Evolutionary conservation across 2,329 filamentous ascomycete genomes (phyloP), one percentile per base, ranked within the genome.

Genomic region (Blastomyces silverae): DNA sequence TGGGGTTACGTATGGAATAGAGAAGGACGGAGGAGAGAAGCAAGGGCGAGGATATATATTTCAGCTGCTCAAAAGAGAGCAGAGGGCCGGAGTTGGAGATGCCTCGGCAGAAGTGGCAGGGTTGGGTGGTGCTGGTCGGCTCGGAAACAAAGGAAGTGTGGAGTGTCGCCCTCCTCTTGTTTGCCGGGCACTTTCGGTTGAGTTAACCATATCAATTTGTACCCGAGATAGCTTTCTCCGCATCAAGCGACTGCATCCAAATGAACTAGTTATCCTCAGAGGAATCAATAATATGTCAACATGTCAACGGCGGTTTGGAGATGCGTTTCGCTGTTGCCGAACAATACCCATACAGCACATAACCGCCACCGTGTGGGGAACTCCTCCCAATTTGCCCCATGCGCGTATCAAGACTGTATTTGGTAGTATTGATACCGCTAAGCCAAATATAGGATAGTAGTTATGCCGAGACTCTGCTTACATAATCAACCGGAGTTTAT

Each of bases 21-120:
- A 28, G n/a, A 17, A 58, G 37, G 37, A 42, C n/a, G 53, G 37
- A 57, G 31, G 39, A 17, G 56, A 25, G 37, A 58, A 58, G 56
- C 37, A 42, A 44, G 22, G 3, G 2, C 37, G 56, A 11, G 13
- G 56, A 58, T 58, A 58, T 58, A 44, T 58, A 58, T 58, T 28
- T 25, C 37, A 58, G 37, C 1, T 58, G 34, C 42, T 44, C 37
- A 58, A 22, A 3, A 7, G 28, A 15, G 34, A 20, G 0, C 1
- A 28, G 28, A 39, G 20, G 34, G 56, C 20, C 11, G 2, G 34
- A 44, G 56, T 28, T 58, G 56, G 37, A 44, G 56, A 58, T 58
- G 7, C 53, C 53, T 57, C 53, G 53, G 56, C 17, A 58, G 31
- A 57, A 13, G 34, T 37, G 53, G 13, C 56, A 39, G 37, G 1